Conservation (phyloP, 768 basidiomycete species). For the Pisolithus tinctorius region DNA sequence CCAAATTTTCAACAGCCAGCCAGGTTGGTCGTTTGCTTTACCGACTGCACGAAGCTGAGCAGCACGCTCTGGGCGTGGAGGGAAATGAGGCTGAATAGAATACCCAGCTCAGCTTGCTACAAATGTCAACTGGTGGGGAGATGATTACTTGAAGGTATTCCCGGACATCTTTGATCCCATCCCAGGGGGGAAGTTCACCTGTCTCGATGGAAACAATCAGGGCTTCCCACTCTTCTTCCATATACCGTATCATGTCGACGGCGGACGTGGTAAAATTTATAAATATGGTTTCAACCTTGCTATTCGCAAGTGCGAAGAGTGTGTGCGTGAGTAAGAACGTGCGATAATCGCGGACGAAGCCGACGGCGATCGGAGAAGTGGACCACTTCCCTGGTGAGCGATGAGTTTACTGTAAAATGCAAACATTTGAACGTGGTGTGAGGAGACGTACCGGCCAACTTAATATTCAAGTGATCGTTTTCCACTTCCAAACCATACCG, state of each 20-base stretch:
- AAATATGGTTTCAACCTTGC: slow-evolving; percentile 7
- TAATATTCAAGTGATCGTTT: slow-evolving; percentile 8
- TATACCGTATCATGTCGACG: slow-evolving; percentile 13
- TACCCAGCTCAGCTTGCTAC: no score
- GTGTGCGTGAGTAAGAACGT: slow-evolving; percentile 12
- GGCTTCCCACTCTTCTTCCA: slow-evolving; percentile 14
- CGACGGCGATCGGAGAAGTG: slow-evolving; percentile 13
- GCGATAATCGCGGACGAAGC: slow-evolving; percentile 14
- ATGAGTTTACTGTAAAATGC: neutral
- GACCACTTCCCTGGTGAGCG: slow-evolving; percentile 7
- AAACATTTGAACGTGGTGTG: no score
- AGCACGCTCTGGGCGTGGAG: no score
- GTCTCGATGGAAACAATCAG: slow-evolving; percentile 9
- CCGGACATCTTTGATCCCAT: slow-evolving; percentile 3
- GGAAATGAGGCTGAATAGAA: no score
- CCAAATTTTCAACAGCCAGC: slow-evolving; percentile 8
- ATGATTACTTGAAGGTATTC: no score
- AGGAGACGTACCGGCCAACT: slow-evolving; percentile 2
- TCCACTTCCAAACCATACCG: slow-evolving; percentile 9
- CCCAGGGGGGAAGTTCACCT: slow-evolving; percentile 9
- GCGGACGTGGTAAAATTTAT: slow-evolving; percentile 8
- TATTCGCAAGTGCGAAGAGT: slow-evolving; percentile 14
- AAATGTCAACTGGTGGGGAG: no score
- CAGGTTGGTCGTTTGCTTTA: slow-evolving; percentile 3
- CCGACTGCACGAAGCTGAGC: slow-evolving; percentile 11